phyloP scores from a whole-genome alignment of 1,139 yeast genomes.

The Nakaseomyces glabratus region DNA sequence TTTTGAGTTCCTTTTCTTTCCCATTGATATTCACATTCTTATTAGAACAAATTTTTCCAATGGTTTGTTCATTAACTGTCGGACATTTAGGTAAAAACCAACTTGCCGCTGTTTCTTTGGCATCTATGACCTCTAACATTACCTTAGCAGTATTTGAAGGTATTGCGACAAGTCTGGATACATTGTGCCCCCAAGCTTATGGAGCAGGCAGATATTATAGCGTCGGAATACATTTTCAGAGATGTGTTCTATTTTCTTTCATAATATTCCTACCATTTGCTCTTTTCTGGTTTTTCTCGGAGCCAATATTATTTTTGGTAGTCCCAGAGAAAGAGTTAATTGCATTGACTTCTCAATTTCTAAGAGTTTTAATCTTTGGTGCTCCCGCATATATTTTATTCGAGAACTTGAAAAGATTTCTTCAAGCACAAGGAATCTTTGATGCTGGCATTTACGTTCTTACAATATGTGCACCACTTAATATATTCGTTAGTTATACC shows the following conservation, averaged over 20 bases:
- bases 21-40: conserved; percentile 63
- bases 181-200: conserved; percentile 77
- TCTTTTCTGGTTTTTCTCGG: conserved; percentile 58
- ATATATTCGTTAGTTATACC: conserved; percentile 61
- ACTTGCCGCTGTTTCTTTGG: conserved; percentile 75
- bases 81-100: conserved; percentile 66
- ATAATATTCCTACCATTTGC: conserved; percentile 53
- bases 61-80: conserved; percentile 62
- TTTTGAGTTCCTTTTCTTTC: conserved; percentile 45
- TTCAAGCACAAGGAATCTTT: conserved; percentile 89
- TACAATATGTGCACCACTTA: conserved; percentile 70
- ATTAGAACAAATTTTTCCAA: conserved; percentile 61
- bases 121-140: conserved; percentile 81
- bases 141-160: conserved; percentile 83
- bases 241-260: conserved; percentile 53
- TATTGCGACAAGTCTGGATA: conserved; percentile 77
- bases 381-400: conserved; percentile 81
- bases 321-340: conserved; percentile 51
- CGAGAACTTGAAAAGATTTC: conserved; percentile 70
- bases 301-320: conserved; percentile 40
- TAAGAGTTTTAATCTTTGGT: conserved; percentile 60
- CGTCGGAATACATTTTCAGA: conserved; percentile 56
- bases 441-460: conserved; percentile 81
- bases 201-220: conserved; percentile 57
- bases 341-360: conserved; percentile 50